Evolutionary conservation across 2,329 filamentous ascomycete species (phyloP).

Genomic region (Cladosporium sp.): DNA sequence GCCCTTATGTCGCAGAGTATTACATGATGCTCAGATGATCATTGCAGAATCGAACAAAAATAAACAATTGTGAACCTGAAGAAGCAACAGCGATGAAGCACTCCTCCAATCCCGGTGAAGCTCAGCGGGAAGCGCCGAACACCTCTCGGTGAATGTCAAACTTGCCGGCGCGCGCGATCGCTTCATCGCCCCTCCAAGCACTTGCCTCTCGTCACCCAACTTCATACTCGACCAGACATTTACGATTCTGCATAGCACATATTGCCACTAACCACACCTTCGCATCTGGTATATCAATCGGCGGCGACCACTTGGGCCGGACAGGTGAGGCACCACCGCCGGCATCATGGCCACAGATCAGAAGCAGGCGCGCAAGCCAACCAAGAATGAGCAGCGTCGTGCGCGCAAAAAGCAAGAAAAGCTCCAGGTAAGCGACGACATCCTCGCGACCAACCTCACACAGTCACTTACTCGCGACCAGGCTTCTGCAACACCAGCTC

Average conservation of each 20-base stretch:
- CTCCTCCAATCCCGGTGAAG: background rate
- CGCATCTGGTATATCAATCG: background rate
- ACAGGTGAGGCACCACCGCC: constrained; percentile 25
- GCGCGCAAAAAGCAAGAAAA: constrained; percentile 94
- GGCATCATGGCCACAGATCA: constrained; percentile 24
- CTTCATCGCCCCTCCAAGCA: background rate
- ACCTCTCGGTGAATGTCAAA: background rate
- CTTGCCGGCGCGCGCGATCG: background rate
- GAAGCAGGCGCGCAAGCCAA: constrained; percentile 56
- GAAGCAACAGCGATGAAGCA: too few relatives aligned
- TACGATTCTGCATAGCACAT: background rate
- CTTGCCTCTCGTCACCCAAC: background rate
- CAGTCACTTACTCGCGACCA: constrained; percentile 6
- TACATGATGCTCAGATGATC: too few relatives aligned
- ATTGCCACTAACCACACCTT: background rate
- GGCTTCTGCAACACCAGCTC: constrained; percentile 25
- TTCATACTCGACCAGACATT: background rate
- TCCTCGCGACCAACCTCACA: background rate
- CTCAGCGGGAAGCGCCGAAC: background rate
- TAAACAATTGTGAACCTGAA: too few relatives aligned
- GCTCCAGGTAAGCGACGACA: constrained; percentile 42
- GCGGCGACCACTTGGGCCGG: background rate
- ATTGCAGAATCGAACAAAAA: too few relatives aligned
- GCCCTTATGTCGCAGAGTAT: too few relatives aligned
- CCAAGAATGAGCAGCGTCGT: constrained; percentile 89